Conservation (phyloP, 306 rosid genomes). For the Purshia tridentata region DNA sequence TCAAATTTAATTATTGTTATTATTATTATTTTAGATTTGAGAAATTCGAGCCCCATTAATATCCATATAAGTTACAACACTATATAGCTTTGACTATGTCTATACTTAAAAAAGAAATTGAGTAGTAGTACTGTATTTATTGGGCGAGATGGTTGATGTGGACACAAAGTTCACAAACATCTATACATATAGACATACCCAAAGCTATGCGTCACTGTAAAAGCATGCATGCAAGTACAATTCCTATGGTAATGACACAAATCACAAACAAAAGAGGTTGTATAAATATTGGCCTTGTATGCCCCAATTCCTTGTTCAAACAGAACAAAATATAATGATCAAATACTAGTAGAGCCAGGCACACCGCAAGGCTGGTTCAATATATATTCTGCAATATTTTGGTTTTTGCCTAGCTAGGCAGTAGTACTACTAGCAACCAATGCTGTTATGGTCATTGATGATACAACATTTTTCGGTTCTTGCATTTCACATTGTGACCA, state of each 20-base stretch:
- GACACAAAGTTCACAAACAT: no score
- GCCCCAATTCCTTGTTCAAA: conserved; percentile 9
- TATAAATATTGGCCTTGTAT: neutral
- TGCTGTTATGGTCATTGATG: no score
- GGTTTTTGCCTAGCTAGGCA: neutral
- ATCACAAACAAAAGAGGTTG: neutral
- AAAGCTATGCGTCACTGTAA: conserved; percentile 12
- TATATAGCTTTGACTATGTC: neutral
- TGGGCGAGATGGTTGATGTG: conserved; percentile 16
- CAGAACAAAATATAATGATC: neutral
- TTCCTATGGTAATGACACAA: neutral
- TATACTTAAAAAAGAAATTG: neutral
- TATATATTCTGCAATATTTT: neutral
- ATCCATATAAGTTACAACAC: no score
- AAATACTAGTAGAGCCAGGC: neutral
- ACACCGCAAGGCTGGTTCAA: no score
- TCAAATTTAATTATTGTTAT: no score
- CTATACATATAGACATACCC: no score
- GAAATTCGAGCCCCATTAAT: no score
- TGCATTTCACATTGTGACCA: conserved; percentile 1
- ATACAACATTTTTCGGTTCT: neutral
- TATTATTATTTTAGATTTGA: no score
- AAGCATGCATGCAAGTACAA: neutral
- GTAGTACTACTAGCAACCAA: no score
- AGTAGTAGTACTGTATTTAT: neutral